Base-by-base conservation (phyloP, 306 rosid genomes). In the Pyrus bretschneideri region DNA sequence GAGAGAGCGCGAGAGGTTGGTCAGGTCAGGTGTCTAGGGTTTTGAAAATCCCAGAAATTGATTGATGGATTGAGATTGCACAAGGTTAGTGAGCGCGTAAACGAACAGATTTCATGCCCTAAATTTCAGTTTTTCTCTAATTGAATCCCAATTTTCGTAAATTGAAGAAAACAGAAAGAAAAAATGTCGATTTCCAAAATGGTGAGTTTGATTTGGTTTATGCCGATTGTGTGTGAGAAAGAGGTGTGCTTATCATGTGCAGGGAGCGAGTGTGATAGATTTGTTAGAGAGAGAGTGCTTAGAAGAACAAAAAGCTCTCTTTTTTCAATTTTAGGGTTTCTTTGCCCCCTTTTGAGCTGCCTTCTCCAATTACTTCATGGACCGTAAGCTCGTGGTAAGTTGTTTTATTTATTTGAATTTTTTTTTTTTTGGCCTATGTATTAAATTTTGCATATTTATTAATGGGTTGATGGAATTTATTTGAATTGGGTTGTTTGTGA, bases 311-410 rank as follows among this genome's bases (percentile, higher is more conserved):
- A 87, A 88, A 78, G 69, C 76, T 73, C 59, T 70, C 29, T 35
- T 80, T 75, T 80, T 78, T 74, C 45, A 63, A 81, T 71, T 42
- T 70, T 78, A 78, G 80, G 90, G 86, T 89, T 85, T 83, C 86
- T 40, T 44, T 73, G 44, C 72, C 77, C 80, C 40, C 51, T 73
- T 80, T 69, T 69, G 68, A 69, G 73, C 55, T 22, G 49, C 76
- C 55, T 69, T 15, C 69, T 72, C 66, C 65, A 25, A 78, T 61
- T 68, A 10, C 33, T 19, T 69, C 65, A 93, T 93, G 98, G 98
- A 93, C 80, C 96, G 98, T 65, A 93, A 93, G 86, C 94, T 93
- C 35, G 98, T 93, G 96, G 98, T 93, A 70, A 86, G 98, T 83
- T 38, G 10, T 38, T 7, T 38, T 38, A 7, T 38, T 38, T 38